Conservation (phyloP, 257 asterid genomes). For the Nicotiana obtusifolia region DNA sequence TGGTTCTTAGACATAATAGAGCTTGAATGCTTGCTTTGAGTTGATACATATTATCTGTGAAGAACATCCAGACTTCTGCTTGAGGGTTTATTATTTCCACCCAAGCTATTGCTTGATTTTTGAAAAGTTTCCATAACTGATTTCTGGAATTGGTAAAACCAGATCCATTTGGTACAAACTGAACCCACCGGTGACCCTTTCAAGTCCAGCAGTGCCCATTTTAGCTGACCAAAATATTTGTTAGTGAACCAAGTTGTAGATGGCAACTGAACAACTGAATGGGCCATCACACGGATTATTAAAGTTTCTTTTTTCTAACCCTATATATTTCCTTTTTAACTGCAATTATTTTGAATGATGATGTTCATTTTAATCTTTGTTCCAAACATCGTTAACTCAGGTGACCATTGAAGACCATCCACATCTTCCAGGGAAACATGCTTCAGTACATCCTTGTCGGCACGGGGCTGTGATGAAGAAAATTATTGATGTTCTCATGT, state of each 20-base stretch:
- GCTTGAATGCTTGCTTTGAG: background rate
- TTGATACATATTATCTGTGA: background rate
- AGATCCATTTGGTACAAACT: background rate
- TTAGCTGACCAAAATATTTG: background rate
- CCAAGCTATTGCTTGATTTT: background rate
- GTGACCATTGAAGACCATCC: constrained; percentile 99
- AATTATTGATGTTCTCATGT: constrained; percentile 88
- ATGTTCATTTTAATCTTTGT: background rate
- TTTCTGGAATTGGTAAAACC: background rate
- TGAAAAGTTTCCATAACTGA: background rate
- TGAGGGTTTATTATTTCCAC: background rate
- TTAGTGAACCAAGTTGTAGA: constrained; percentile 2
- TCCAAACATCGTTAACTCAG: constrained; percentile 31
- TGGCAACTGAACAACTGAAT: constrained; percentile 4
- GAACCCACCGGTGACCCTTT: background rate
- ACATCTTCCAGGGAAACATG: constrained; percentile 94
- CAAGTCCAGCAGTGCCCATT: background rate
- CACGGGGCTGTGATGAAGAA: constrained; percentile 99
- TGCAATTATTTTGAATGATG: background rate
- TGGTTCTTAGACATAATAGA: background rate
- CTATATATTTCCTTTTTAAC: background rate
- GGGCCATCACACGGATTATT: background rate
- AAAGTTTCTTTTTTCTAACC: background rate
- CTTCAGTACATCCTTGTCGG: constrained; percentile 97
- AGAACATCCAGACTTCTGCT: background rate